Base-by-base conservation (phyloP, 805 yeast genomes). In the Lipomyces chichibuensis region DNA sequence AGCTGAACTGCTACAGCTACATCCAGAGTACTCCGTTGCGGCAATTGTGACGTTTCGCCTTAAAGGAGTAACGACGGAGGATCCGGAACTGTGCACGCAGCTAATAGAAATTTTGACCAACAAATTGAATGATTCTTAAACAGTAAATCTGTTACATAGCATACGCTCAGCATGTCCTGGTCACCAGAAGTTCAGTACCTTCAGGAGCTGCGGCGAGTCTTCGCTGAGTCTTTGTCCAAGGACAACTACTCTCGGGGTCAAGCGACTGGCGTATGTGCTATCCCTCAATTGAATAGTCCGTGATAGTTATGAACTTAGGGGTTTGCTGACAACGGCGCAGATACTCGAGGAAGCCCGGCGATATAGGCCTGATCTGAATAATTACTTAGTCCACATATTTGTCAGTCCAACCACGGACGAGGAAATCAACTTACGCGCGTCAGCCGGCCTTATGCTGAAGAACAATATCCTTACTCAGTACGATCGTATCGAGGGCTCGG, bases 391-490 rank as follows among this genome's bases (percentile, higher is more conserved):
- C 49, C 86, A 85, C 73, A 83, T 93, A 57, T 81, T 95, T 52
- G 85, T 90, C 23, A 77, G 78, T 52, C 88, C 87, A 56, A 80
- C 82, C 23, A 75, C 76, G 11, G 79, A 84, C 9, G 72, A 79
- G 33, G 78, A 80, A n/a, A 77, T 86, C 0, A 87, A 86, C 54
- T 82, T 87, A 9, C 83, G 97, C 62, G 97, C 97, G 0, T 88
- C 96, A 0, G 94, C 98, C 0, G 99, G 98, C 9, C 78, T 93
- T 67, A 82, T 88, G 74, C 83, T 95, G 77, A 94, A 95, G 76
- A 94, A 93, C 77, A 85, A 85, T 69, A 79, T 92, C 74, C 81
- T 68, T 77, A 77, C 72, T 82, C 71, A 77, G 70, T 73, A 75
- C 73, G 65, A 64, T 58, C 59, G 70, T 64, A 70, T 78, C 71